Conservation (phyloP, 495 filamentous ascomycete genomes). For the Pseudomonodictys pantanalensis region DNA sequence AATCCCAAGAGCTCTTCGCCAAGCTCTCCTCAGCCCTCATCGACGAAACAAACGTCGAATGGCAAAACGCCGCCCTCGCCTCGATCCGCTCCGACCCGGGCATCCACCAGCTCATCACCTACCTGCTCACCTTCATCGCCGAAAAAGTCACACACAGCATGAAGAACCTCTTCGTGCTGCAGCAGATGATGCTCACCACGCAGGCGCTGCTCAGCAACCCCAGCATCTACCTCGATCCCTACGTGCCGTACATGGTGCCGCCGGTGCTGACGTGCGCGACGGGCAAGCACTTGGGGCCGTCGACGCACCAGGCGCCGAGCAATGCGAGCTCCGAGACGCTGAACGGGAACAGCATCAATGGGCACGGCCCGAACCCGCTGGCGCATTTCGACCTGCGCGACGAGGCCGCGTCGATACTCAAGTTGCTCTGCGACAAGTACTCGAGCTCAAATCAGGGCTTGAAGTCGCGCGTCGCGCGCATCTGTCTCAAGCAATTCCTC, state of each 20-base stretch:
- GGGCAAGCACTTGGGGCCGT: slow-evolving; percentile 67
- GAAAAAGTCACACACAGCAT: slow-evolving; percentile 91
- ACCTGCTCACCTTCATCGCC: slow-evolving; percentile 90
- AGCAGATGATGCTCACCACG: slow-evolving; percentile 85
- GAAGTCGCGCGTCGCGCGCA: slow-evolving; percentile 82
- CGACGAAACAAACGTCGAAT: slow-evolving; percentile 77
- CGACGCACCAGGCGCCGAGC: slow-evolving; percentile 5
- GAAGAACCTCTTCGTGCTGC: slow-evolving; percentile 79
- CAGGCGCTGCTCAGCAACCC: slow-evolving; percentile 78
- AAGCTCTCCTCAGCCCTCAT: slow-evolving; percentile 83
- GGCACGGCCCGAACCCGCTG: slow-evolving; percentile 47
- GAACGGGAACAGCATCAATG: slow-evolving; percentile 22
- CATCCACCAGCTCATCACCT: slow-evolving; percentile 89
- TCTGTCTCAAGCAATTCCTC: slow-evolving; percentile 85
- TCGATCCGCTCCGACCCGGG: slow-evolving; percentile 83
- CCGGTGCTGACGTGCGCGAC: slow-evolving; percentile 88
- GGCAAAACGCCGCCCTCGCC: slow-evolving; percentile 79
- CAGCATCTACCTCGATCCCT: slow-evolving; percentile 81
- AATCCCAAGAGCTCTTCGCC: slow-evolving; percentile 95
- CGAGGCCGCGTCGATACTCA: slow-evolving; percentile 74
- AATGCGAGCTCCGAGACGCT: slow-evolving; percentile 25
- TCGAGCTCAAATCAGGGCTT: slow-evolving; percentile 69
- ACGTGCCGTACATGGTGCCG: slow-evolving; percentile 81
- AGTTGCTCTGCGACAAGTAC: slow-evolving; percentile 71
- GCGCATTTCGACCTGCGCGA: slow-evolving; percentile 82